These are phyloP conservation scores for Lactifluus hygrophoroides DNA, from an alignment of 768 basidiomycete species.

Conservation along the genomic window DNA sequence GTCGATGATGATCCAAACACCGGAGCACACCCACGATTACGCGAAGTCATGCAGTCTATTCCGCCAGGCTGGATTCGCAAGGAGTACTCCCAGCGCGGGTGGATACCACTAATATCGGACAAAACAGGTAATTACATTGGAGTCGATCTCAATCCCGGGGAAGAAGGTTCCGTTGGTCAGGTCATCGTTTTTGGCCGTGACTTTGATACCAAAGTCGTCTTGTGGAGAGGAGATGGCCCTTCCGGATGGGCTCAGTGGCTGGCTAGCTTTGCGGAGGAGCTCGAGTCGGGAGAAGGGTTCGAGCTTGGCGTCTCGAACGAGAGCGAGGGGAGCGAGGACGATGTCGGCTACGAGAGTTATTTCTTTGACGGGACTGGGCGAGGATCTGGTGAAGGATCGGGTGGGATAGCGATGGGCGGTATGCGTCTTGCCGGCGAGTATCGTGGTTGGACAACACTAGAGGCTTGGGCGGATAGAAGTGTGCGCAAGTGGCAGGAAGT, in stretches of 20 bases:
- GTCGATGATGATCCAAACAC: conserved; percentile 85
- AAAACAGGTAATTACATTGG: conserved; percentile 95
- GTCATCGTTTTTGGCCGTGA: conserved; percentile 99
- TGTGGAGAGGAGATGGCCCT: conserved; percentile 85
- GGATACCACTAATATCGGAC: conserved; percentile 93
- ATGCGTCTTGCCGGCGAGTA: conserved; percentile 79
- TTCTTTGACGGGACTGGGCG: conserved; percentile 74
- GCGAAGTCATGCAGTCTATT: conserved; percentile 76
- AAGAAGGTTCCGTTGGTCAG: conserved; percentile 72
- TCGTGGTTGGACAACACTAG: conserved; percentile 84
- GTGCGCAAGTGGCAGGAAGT: conserved; percentile 78
- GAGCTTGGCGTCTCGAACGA: conserved; percentile 54
- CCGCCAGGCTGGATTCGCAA: conserved; percentile 84
- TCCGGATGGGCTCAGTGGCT: conserved; percentile 96
- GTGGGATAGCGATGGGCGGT: conserved; percentile 58
- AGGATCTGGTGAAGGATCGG: conserved; percentile 71
- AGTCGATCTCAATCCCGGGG: conserved; percentile 83
- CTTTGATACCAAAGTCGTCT: conserved; percentile 94
- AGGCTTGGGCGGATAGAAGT: conserved; percentile 90
- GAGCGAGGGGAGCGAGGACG: conserved; percentile 73
- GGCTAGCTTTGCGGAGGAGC: conserved; percentile 81
- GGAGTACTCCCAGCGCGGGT: conserved; percentile 89
- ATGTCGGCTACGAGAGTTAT: conserved; percentile 79
- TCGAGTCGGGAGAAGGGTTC: conserved; percentile 85
- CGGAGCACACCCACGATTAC: conserved; percentile 67